phyloP scores from a whole-genome alignment of 768 basidiomycete genomes.

The Rickenella mellea region DNA sequence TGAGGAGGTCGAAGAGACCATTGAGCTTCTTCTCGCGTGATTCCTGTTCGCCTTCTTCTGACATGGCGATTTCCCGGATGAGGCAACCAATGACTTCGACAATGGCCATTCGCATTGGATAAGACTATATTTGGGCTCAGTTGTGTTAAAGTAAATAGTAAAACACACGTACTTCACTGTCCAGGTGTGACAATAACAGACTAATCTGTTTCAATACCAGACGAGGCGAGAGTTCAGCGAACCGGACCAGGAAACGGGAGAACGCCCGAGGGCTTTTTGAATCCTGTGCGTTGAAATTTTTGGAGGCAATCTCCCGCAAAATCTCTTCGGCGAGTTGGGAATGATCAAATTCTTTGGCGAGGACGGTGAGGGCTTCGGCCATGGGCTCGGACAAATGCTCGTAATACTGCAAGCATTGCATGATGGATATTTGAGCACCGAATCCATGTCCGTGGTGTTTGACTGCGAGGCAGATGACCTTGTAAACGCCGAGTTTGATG shows the following conservation, averaged over 20 bases:
- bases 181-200: slow-evolving; percentile 74
- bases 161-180: slow-evolving; percentile 67
- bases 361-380: slow-evolving; percentile 77
- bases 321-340: slow-evolving; percentile 87
- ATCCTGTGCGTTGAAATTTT: slow-evolving; percentile 71
- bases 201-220: slow-evolving; percentile 84
- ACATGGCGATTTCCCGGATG: slow-evolving; percentile 67
- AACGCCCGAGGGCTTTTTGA: slow-evolving; percentile 82
- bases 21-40: slow-evolving; percentile 63
- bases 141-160: not conserved
- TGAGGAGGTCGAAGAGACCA: slow-evolving; percentile 71
- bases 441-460: slow-evolving; percentile 83
- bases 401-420: slow-evolving; percentile 86
- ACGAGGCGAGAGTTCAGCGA: slow-evolving; percentile 72
- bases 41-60: slow-evolving; percentile 29
- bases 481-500: slow-evolving; percentile 71
- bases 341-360: slow-evolving; percentile 82
- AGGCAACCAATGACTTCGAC: slow-evolving; percentile 84
- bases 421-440: slow-evolving; percentile 81
- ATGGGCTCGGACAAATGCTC: slow-evolving; percentile 92
- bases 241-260: slow-evolving; percentile 72
- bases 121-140: slow-evolving; percentile 44
- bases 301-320: slow-evolving; percentile 76
- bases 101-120: slow-evolving; percentile 92
- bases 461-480: slow-evolving; percentile 84